Base-by-base conservation (phyloP, 768 basidiomycete genomes). In the Fomitopsis pulvina region DNA sequence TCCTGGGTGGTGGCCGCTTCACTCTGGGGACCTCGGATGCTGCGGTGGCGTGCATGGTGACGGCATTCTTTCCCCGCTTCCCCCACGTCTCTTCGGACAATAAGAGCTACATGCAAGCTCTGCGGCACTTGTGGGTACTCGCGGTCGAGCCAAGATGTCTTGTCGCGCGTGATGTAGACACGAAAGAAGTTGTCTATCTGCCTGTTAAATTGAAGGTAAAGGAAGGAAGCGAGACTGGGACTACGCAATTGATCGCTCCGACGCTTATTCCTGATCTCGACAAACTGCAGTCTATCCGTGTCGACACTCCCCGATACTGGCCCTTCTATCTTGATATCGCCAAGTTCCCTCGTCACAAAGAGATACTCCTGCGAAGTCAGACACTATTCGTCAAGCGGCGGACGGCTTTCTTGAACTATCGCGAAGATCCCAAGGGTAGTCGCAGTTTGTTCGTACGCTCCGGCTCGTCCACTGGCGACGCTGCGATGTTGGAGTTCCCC, bases 231-330 rank as follows among this genome's bases (percentile, higher is more conserved):
- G 76, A 76, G 21, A 67, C 71, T 11, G 81, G 82, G n/a, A 77
- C 80, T 12, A 82, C 85, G 1, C 85, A 87, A 56, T 72, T 96
- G 41, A 92, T 94, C 49, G 88, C 92, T 0, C 96, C 96, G 0
- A 95, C 95, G 0, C 76, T 98, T 3, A 87, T 96, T 52, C 92
- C 93, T 0, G 87, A 94, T 54, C 78, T 97, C 54, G 83, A 88
- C 61, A 81, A 78, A 50, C 73, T 98, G 12, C 69, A 82, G 41
- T 85, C 88, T 3, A 85, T 99, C 57, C 76, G 86, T 41, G 84
- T 94, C 21, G 93, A 97, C 60, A 96, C 91, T 0, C 93, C 92
- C 14, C 81, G 96, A 4, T 98, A 99, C 65, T 96, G 92, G 90
- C 87, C 93, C 0, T 87, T 94, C 67, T 82, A 84, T 51, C 77